These are phyloP conservation scores for Pythium phragmiticola DNA, from an alignment of 352 stramenopile genomes.

Conservation along the genomic window DNA sequence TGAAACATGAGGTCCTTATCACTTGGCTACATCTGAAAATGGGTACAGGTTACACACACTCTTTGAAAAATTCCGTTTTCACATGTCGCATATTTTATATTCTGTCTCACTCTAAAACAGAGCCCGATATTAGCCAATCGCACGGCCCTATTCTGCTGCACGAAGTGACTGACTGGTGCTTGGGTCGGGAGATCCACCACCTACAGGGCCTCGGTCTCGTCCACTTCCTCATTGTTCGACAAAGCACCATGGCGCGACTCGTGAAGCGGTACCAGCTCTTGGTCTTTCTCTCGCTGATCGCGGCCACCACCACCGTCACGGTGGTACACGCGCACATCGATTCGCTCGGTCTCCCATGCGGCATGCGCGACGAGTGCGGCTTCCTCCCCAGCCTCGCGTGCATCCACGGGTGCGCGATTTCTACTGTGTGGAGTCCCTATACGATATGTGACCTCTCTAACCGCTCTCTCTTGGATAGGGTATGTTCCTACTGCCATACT, in stretches of 20 bases:
- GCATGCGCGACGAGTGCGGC: slow-evolving; percentile 57
- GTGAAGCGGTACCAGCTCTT: background rate
- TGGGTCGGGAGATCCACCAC: background rate
- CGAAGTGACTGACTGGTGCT: slow-evolving; percentile 1
- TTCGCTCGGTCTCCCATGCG: slow-evolving; percentile 46
- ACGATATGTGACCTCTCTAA: background rate
- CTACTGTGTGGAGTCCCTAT: background rate
- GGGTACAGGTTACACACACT: background rate
- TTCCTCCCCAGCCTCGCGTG: slow-evolving; percentile 74
- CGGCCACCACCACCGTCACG: background rate
- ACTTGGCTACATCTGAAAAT: background rate
- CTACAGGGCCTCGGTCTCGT: background rate
- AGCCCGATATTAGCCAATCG: background rate
- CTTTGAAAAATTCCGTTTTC: background rate
- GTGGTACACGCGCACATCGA: background rate
- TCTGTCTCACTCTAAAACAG: background rate
- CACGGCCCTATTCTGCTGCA: background rate
- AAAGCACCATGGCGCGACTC: no score
- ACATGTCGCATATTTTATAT: background rate
- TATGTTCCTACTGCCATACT: slow-evolving; percentile 63
- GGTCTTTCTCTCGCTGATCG: background rate
- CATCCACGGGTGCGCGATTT: slow-evolving; percentile 41
- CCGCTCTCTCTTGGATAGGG: slow-evolving; percentile 24
- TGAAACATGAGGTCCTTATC: background rate
- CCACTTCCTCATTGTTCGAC: background rate